Conservation (phyloP, 2,329 filamentous ascomycete genomes). For the Aureobasidium sp. region DNA sequence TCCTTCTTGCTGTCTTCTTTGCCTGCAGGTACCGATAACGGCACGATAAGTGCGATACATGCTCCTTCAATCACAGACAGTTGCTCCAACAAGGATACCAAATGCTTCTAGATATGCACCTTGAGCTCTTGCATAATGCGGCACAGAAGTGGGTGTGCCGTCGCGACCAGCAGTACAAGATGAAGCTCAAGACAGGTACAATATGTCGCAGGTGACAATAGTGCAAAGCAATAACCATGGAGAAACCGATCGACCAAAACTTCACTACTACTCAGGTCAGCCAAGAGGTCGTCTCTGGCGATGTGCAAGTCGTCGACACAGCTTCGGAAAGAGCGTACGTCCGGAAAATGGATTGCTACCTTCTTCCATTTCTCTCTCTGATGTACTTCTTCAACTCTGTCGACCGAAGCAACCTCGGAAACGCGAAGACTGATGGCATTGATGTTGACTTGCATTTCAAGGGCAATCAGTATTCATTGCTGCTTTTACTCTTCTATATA, state of each 20-base stretch:
- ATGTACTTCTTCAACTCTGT: constrained; percentile 7
- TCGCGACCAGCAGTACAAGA: not conserved
- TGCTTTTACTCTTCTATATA: constrained; percentile 43
- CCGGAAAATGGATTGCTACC: not conserved
- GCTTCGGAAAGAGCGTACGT: not conserved
- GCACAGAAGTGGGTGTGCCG: not conserved
- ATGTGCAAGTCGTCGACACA: not conserved
- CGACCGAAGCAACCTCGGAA: constrained; percentile 37
- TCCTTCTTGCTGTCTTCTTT: not conserved
- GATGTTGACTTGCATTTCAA: constrained; percentile 35
- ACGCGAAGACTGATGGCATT: constrained; percentile 43
- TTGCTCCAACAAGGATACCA: too few relatives aligned
- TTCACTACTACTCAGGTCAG: not conserved
- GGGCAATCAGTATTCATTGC: constrained; percentile 35
- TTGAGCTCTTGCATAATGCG: not conserved
- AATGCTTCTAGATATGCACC: too few relatives aligned
- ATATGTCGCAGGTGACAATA: not conserved
- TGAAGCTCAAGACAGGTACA: not conserved
- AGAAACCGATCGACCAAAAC: not conserved
- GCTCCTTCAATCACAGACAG: not conserved
- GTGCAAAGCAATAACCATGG: not conserved
- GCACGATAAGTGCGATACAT: not conserved
- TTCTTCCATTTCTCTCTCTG: not conserved
- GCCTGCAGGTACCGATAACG: not conserved
- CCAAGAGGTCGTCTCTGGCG: not conserved